Conservation (phyloP, 2,329 filamentous ascomycete species). For the Aspergillus felis region DNA sequence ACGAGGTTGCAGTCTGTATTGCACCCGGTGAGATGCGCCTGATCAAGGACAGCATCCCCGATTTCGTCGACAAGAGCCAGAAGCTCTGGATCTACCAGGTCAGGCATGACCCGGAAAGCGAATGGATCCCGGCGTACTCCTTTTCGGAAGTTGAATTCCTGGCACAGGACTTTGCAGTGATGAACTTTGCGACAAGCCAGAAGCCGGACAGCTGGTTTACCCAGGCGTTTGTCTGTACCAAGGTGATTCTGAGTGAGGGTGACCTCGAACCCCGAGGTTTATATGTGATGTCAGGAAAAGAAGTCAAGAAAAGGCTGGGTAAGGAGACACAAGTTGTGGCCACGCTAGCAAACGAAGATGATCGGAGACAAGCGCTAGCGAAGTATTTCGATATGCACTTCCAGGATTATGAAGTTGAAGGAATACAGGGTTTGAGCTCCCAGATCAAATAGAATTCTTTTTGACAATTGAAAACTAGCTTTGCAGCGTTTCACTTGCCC, state of each 20-base stretch:
- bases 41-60: conserved; percentile 45
- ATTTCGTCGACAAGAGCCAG: conserved; percentile 40
- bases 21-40: conserved; percentile 56
- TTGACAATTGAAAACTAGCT: conserved; percentile 4
- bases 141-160: conserved; percentile 65
- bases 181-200: conserved; percentile 56
- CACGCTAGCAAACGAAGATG: conserved; percentile 48
- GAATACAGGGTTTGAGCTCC: conserved; percentile 49
- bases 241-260: conserved; percentile 51
- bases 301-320: conserved; percentile 52
- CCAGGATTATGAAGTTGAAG: conserved; percentile 47
- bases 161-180: conserved; percentile 56
- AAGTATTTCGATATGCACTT: conserved; percentile 53
- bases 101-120: conserved; percentile 43
- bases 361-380: conserved; percentile 51
- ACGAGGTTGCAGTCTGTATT: conserved; percentile 40
- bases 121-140: conserved; percentile 60
- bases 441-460: conserved; percentile 37
- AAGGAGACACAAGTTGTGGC: conserved; percentile 49
- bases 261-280: conserved; percentile 49
- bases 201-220: conserved; percentile 52
- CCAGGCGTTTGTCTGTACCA: conserved; percentile 49
- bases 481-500: conserved; percentile 2
- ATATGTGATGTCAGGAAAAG: conserved; percentile 48
- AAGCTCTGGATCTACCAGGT: conserved; percentile 64